A percentile compares a stretch with the other conserved stretches of the same genome.
phyloP scores from a whole-genome alignment of 1,284 basidiomycete genomes.

The Ustilago shanxiensis region DNA sequence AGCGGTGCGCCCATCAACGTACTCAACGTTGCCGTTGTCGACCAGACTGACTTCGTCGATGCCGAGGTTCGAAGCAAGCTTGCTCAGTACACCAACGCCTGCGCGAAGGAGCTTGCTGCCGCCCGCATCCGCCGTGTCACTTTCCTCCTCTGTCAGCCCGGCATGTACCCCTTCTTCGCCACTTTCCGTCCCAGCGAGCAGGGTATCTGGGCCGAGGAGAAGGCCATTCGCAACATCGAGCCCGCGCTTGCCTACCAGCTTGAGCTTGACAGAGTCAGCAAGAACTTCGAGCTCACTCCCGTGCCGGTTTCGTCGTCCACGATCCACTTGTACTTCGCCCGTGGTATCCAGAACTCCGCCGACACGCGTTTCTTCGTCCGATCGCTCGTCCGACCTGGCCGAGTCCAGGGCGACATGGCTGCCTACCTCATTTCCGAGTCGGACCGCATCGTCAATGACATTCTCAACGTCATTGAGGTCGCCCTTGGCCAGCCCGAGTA shows the following conservation, averaged over 20 bases:
- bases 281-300: conserved; percentile 93
- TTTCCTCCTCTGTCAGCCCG: conserved; percentile 89
- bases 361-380: conserved; percentile 98
- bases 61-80: conserved; percentile 83
- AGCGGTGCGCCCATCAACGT: conserved; percentile 73
- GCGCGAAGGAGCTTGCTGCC: conserved; percentile 76
- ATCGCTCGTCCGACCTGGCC: conserved; percentile 93
- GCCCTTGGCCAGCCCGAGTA: conserved; percentile 67
- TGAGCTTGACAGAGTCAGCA: conserved; percentile 91
- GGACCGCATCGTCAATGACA: conserved; percentile 92
- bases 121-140: conserved; percentile 93
- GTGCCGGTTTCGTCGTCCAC: conserved; percentile 80
- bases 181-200: conserved; percentile 81
- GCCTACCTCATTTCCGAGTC: conserved; percentile 99
- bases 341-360: conserved; percentile 93
- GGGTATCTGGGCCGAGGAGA: conserved; percentile 89
- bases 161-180: conserved; percentile 93
- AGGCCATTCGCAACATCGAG: conserved; percentile 97
- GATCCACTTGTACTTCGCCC: conserved; percentile 83
- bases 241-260: conserved; percentile 98
- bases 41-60: conserved; percentile 82
- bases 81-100: conserved; percentile 80
- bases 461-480: conserved; percentile 90
- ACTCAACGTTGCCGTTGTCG: conserved; percentile 78
- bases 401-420: conserved; percentile 89